Evolutionary conservation across 2,329 filamentous ascomycete genomes (phyloP).

Genomic region (Cladosporium velox): DNA sequence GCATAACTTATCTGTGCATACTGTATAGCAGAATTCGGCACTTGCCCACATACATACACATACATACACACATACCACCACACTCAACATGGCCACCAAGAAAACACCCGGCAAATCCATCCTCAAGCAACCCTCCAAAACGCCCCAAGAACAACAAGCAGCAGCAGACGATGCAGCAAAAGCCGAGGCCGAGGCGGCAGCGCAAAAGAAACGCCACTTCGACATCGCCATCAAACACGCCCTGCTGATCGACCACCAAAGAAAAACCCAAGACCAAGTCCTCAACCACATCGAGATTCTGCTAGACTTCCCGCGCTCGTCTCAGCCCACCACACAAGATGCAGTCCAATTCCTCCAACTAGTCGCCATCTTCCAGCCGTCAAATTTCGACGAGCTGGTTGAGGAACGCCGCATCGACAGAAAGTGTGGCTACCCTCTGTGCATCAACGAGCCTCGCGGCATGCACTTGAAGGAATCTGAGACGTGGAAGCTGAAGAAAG

Average conservation of each 20-base stretch:
- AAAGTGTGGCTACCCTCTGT: slow-evolving; percentile 82
- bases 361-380: slow-evolving; percentile 75
- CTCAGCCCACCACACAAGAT: slow-evolving; percentile 58
- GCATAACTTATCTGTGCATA: neutral
- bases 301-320: slow-evolving; percentile 61
- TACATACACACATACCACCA: neutral
- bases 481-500: slow-evolving; percentile 68
- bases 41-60: neutral
- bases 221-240: slow-evolving; percentile 81
- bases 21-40: neutral
- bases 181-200: slow-evolving; percentile 24
- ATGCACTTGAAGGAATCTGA: slow-evolving; percentile 43
- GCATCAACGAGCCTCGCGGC: slow-evolving; percentile 64
- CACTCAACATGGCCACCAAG: slow-evolving; percentile 29
- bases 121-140: slow-evolving; percentile 44
- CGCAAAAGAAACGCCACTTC: slow-evolving; percentile 45
- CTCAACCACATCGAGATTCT: slow-evolving; percentile 71
- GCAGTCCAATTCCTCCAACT: slow-evolving; percentile 64
- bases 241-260: slow-evolving; percentile 76
- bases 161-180: slow-evolving; percentile 33
- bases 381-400: slow-evolving; percentile 86
- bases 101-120: slow-evolving; percentile 47
- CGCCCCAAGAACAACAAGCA: slow-evolving; percentile 28
- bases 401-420: slow-evolving; percentile 83
- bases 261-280: slow-evolving; percentile 74